These are phyloP conservation scores for Exutisphaerella laricina DNA, from an alignment of 2,329 filamentous ascomycete genomes.

Conservation along the genomic window DNA sequence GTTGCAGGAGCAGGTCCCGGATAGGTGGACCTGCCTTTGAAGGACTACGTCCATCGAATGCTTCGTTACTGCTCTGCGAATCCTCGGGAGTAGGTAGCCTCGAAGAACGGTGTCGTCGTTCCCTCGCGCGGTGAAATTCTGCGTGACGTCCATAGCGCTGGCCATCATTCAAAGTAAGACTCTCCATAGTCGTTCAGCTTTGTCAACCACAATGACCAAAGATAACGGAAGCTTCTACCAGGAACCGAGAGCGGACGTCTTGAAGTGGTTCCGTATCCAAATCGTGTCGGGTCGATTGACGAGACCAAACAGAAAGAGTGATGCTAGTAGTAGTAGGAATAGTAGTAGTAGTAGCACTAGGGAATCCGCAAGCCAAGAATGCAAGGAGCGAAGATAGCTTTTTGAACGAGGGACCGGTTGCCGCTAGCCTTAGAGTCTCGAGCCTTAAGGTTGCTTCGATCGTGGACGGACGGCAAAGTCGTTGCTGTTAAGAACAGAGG, in stretches of 20 bases:
- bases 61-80: constrained; percentile 28
- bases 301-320: too few relatives aligned
- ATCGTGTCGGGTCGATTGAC: too few relatives aligned
- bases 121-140: constrained; percentile 12
- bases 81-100: constrained; percentile 30
- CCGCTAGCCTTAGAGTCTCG: constrained; percentile 14
- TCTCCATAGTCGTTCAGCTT: constrained; percentile 14
- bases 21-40: constrained; percentile 10
- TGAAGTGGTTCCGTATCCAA: too few relatives aligned
- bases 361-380: constrained; percentile 12
- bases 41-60: constrained; percentile 20
- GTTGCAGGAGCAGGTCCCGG: constrained; percentile 8
- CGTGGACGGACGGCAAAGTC: constrained; percentile 11
- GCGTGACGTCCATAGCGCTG: constrained; percentile 11
- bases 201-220: too few relatives aligned
- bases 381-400: constrained; percentile 15
- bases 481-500: constrained; percentile 6
- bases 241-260: too few relatives aligned
- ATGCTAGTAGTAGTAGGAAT: too few relatives aligned
- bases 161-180: constrained; percentile 18
- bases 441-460: constrained; percentile 18
- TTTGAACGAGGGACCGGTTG: constrained; percentile 11
- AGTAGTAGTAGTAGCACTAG: too few relatives aligned
- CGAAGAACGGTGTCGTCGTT: constrained; percentile 24
- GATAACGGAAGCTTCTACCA: too few relatives aligned